Conservation (phyloP, 169 alveolate genomes). For the Cryptosporidium xiaoi region DNA sequence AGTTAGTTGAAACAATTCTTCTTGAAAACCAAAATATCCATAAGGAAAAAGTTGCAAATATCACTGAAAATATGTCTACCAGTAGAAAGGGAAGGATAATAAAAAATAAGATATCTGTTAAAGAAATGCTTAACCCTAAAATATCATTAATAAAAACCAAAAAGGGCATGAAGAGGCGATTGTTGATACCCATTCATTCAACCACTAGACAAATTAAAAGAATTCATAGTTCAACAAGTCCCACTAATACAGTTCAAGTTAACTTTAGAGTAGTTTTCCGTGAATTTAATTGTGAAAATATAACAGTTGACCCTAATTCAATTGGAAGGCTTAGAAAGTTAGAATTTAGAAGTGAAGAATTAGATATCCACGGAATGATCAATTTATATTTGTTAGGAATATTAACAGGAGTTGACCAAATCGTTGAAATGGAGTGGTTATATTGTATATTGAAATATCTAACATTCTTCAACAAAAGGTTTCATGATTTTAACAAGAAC, state of each 20-base stretch:
- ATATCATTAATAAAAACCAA: conserved; percentile 11
- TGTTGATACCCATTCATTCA: neutral
- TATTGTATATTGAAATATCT: conserved; percentile 37
- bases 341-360: neutral
- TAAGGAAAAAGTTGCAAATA: neutral
- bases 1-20: neutral
- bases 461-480: conserved; percentile 17
- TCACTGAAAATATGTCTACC: neutral
- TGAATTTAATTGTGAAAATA: neutral
- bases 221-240: neutral
- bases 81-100: conserved; percentile 39
- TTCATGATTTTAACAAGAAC: conserved; percentile 1
- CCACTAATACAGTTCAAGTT: neutral
- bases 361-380: conserved; percentile 21
- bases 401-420: conserved; percentile 28
- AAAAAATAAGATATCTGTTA: conserved; percentile 41
- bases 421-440: conserved; percentile 58
- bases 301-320: conserved; percentile 5
- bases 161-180: conserved; percentile 46
- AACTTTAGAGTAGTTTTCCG: neutral
- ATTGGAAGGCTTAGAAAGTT: conserved; percentile 33
- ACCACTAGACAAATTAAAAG: conserved; percentile 30
- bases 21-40: neutral
- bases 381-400: conserved; percentile 25
- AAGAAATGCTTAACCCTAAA: conserved; percentile 61